A percentile compares a stretch with the other conserved stretches of the same genome.
Conservation (phyloP, 73 alveolate species). For the Urostyla sp. region DNA sequence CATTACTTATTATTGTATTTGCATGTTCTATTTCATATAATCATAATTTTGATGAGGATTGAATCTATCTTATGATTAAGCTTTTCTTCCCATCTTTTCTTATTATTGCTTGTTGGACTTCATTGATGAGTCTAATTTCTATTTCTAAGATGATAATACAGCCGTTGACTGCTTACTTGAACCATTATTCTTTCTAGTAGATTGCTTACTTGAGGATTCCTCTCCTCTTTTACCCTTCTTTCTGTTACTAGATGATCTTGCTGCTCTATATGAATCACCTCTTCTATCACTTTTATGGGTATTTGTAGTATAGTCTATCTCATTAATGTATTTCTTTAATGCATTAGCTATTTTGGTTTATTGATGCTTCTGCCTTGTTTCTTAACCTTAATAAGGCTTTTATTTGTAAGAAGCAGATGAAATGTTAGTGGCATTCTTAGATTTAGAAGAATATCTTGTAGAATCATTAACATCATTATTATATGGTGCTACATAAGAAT, state of each 20-base stretch:
- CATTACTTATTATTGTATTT: too few relatives aligned
- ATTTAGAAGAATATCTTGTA: too few relatives aligned
- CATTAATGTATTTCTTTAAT: slow-evolving; percentile 53
- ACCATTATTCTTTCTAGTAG: neutral
- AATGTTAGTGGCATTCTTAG: too few relatives aligned
- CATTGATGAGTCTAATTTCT: neutral
- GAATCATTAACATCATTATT: too few relatives aligned
- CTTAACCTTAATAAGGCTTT: neutral
- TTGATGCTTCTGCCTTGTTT: slow-evolving; percentile 10
- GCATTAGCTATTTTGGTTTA: slow-evolving; percentile 42
- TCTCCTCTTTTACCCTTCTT: too few relatives aligned
- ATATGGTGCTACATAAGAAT: too few relatives aligned
- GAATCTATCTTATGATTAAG: slow-evolving; percentile 46
- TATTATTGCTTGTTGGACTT: slow-evolving; percentile 27
- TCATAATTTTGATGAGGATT: too few relatives aligned
- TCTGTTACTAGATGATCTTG: too few relatives aligned
- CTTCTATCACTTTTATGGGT: neutral
- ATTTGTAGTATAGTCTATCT: slow-evolving; percentile 23
- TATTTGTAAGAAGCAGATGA: too few relatives aligned
- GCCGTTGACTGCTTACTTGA: neutral
- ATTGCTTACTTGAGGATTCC: neutral
- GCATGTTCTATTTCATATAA: too few relatives aligned
- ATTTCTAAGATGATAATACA: neutral
- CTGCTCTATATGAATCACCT: too few relatives aligned
- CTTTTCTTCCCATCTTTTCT: slow-evolving; percentile 25